Evolutionary conservation across 345 rosid species (phyloP).

Genomic region (Pistacia atlantica): DNA sequence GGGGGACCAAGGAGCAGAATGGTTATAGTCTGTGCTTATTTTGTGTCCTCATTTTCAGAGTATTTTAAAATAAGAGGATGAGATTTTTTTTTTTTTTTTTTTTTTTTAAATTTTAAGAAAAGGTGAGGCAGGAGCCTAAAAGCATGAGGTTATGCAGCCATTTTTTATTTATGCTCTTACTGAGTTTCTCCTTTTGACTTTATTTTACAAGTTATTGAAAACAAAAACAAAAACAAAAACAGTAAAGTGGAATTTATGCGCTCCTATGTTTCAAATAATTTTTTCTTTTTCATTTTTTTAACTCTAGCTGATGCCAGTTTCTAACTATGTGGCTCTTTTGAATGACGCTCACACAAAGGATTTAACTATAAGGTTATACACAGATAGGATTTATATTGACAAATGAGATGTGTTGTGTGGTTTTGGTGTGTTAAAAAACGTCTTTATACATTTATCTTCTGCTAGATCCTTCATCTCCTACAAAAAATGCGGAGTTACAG

Average conservation of each 20-base stretch:
- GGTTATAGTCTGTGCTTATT: too few relatives aligned
- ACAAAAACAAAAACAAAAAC: too few relatives aligned
- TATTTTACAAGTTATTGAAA: too few relatives aligned
- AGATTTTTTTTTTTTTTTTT: too few relatives aligned
- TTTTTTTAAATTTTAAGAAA: too few relatives aligned
- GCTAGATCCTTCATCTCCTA: too few relatives aligned
- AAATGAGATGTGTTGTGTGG: background rate
- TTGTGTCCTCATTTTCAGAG: too few relatives aligned
- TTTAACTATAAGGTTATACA: too few relatives aligned
- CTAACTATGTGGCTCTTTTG: background rate
- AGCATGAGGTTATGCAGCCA: background rate
- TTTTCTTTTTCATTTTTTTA: too few relatives aligned
- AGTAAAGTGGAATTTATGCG: background rate
- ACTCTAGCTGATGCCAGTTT: background rate
- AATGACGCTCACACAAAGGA: background rate
- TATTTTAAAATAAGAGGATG: too few relatives aligned
- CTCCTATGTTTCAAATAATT: background rate
- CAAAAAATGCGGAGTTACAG: background rate
- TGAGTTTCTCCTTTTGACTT: background rate
- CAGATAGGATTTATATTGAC: background rate
- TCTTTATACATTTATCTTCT: background rate
- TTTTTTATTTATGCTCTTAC: too few relatives aligned
- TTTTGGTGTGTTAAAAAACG: background rate
- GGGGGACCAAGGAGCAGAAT: too few relatives aligned
- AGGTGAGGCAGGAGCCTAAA: background rate